Evolutionary conservation across 2,329 filamentous ascomycete species (phyloP), one percentile per base, ranked within the genome.

Genomic region (Curvularia spicifera): DNA sequence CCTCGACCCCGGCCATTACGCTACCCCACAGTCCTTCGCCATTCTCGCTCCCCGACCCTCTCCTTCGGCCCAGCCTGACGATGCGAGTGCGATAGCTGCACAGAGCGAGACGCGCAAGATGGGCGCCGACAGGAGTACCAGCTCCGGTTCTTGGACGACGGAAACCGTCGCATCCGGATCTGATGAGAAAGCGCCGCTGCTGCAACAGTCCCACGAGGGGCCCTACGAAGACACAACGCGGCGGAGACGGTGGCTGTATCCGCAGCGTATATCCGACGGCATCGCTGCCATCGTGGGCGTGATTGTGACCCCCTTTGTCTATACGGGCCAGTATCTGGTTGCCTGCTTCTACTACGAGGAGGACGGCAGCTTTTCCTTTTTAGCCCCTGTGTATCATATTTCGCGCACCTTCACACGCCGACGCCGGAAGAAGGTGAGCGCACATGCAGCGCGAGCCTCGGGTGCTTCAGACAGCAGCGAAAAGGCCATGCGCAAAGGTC

Each of bases 261-360:
- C 91, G 18, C 85, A 88, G 76, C 87, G 87, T 68, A 83, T 97
- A 59, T 88, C 88, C 42, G 85, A 85, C 57, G 87, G 87, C 58
- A 80, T 97, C 56, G 84, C 94, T 60, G 87, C 89, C 67, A 90
- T 91, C 5, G 83, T 96, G 67, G 87, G 88, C 66, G 91, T 91
- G 80, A 83, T 97, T 46, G 78, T 97, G 54, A 89, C 90, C 49
- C 91, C 91, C 13, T 79, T 98, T 59, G 85, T 90, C 26, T 88
- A 90, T 22, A 94, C 94, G 1, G 91, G 89, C 18, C 85, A 93
- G 49, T 97, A 94, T 78, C 78, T 97, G 55, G 86, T 93, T 59
- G 89, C 91, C 64, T 93, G 86, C 73, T 89, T 98, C 69, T 94
- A 91, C 78, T 94, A 91, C 79, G 89, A 96, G 71, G 88, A 92